Percentiles rank a stretch among this genome's conserved stretches.
Evolutionary conservation across 306 rosid genomes (phyloP).

Genomic region (Lithocarpus polystachyus): DNA sequence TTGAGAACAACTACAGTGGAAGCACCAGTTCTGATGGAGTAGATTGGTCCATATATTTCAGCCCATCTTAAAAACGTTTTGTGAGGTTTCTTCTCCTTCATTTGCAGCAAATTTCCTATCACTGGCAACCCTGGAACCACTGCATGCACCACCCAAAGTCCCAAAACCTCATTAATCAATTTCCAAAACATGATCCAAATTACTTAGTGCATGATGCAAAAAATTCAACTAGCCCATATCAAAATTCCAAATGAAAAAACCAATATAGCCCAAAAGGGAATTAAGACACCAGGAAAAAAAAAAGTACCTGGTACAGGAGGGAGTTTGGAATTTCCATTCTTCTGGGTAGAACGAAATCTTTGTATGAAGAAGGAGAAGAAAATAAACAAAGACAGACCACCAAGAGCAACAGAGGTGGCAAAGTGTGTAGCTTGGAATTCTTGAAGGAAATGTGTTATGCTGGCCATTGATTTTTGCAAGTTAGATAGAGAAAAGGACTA

Average conservation of each 20-base stretch:
- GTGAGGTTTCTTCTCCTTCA: slow-evolving; percentile 95
- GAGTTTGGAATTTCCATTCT: slow-evolving; percentile 30
- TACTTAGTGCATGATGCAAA: neutral
- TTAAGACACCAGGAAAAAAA: neutral
- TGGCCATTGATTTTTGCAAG: slow-evolving; percentile 11
- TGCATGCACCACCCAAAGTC: slow-evolving; percentile 42
- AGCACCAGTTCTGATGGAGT: slow-evolving; percentile 77
- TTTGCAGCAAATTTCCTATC: slow-evolving; percentile 81
- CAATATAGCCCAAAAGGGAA: neutral
- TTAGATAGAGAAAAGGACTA: neutral
- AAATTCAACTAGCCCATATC: neutral
- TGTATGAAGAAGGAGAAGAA: slow-evolving; percentile 12
- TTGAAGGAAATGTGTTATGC: slow-evolving; percentile 3
- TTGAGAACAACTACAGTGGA: slow-evolving; percentile 82
- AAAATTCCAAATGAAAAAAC: neutral
- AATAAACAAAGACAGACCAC: slow-evolving; percentile 39
- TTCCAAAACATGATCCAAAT: neutral
- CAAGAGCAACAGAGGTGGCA: slow-evolving; percentile 34
- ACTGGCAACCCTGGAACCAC: slow-evolving; percentile 80
- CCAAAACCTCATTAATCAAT: neutral
- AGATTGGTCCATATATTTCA: slow-evolving; percentile 65
- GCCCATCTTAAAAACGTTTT: slow-evolving; percentile 77
- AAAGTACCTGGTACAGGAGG: slow-evolving; percentile 63
- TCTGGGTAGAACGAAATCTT: neutral
- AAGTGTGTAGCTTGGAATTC: slow-evolving; percentile 28